Evolutionary conservation across 768 basidiomycete genomes (phyloP).

Genomic region (Termitomyces sp.): DNA sequence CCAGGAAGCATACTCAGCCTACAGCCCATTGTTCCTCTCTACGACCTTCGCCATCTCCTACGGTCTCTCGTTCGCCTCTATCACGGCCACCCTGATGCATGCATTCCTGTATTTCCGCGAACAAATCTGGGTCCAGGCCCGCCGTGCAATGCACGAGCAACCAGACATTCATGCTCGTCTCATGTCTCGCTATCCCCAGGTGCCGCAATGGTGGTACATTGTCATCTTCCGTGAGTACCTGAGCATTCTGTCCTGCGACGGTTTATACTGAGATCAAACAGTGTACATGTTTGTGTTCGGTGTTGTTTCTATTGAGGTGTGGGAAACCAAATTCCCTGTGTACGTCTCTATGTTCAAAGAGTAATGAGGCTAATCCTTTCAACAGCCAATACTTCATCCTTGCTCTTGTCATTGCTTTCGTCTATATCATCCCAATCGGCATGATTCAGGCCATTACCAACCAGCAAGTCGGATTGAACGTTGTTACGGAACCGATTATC

Average conservation of each 20-base stretch:
- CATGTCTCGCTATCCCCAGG: conserved; percentile 68
- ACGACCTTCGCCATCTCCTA: conserved; percentile 76
- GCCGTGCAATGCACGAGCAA: conserved; percentile 69
- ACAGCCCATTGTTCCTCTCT: conserved; percentile 60
- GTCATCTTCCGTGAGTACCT: conserved; percentile 48
- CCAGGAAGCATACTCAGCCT: conserved; percentile 44
- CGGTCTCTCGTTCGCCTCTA: conserved; percentile 77
- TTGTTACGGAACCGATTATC: conserved; percentile 77
- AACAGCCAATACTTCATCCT: conserved; percentile 52
- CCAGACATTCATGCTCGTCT: conserved; percentile 82
- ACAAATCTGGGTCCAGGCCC: conserved; percentile 68
- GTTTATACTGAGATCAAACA: conserved; percentile 12
- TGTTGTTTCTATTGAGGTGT: conserved; percentile 63
- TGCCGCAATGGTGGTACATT: conserved; percentile 85
- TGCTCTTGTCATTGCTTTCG: conserved; percentile 54
- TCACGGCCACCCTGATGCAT: conserved; percentile 71
- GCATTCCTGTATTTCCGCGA: conserved; percentile 71
- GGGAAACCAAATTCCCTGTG: conserved; percentile 69
- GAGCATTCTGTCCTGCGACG: conserved; percentile 2
- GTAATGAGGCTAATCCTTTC: background rate
- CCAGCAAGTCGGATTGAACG: conserved; percentile 68
- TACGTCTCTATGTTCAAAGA: conserved; percentile 32
- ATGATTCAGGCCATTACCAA: conserved; percentile 74
- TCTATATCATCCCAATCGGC: conserved; percentile 69
- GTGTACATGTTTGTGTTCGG: conserved; percentile 65